Base-by-base conservation (phyloP, 2,329 filamentous ascomycete species). In the Beauveria varroae region DNA sequence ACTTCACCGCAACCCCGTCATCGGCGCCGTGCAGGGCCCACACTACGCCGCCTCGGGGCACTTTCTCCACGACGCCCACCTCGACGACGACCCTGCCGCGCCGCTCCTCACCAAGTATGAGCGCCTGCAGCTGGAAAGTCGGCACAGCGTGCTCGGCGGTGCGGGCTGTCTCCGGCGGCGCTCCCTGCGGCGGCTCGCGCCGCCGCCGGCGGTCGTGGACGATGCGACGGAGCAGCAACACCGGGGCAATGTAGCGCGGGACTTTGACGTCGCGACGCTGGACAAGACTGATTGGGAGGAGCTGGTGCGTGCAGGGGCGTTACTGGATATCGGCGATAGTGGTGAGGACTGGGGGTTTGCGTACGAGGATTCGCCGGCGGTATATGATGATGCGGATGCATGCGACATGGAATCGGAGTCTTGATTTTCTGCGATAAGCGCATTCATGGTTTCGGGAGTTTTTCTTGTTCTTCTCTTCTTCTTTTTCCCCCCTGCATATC, bases 1-100 rank as follows among this genome's bases (percentile, higher is more conserved):
- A 1, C 63, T 79, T 0, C 73, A 78, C 57, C 68, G 71, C 0
- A 76, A 83, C 64, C 79, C 74, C 2, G 75, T 76, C 6, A 70
- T 86, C 30, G 84, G 84, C 30, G 81, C 77, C 5, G 76, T 86
- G 2, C 80, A 87, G 66, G 85, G 84, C 1, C 78, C 79, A 0
- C 70, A 72, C 3, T 87, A 87, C 65, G 63, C 71, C 1, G 65
- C 70, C 1, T 78, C 79, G 0, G 72, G 73, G 1, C 70, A 84
- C 2, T 85, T 77, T 66, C 72, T 78, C 4, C 66, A 63, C 5
- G 79, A 84, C 6, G 77, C 77, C 1, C 84, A 87, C 64, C 65
- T 76, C 3, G 67, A 80, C 20, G 68, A 71, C 2, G 76, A 84
- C 47, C 72, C 74, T 0, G 61, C 60, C 1, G 69, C 68, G 50